These are phyloP conservation scores for Dothistroma septosporum DNA, from an alignment of 2,329 filamentous ascomycete species.

Conservation along the genomic window DNA sequence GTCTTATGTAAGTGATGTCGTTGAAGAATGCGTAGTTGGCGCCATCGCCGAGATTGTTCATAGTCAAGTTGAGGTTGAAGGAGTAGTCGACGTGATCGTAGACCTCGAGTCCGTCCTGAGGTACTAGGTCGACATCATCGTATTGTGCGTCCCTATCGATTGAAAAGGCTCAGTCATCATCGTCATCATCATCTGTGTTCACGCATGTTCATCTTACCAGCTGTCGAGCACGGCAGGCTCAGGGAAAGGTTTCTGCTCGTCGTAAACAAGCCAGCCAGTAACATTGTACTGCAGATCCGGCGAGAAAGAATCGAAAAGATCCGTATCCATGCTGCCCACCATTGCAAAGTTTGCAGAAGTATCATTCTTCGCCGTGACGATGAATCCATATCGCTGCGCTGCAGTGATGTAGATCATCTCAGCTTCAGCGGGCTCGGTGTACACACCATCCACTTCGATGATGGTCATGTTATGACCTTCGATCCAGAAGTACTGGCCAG, in stretches of 20 bases:
- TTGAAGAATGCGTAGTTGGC: constrained; percentile 62
- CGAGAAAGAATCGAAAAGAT: constrained; percentile 64
- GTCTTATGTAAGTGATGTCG: constrained; percentile 68
- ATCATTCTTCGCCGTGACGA: constrained; percentile 59
- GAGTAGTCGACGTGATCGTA: constrained; percentile 59
- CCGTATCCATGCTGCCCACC: constrained; percentile 47
- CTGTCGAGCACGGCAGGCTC: constrained; percentile 55
- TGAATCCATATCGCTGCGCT: constrained; percentile 66
- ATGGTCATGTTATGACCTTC: constrained; percentile 63
- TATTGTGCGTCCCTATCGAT: constrained; percentile 47
- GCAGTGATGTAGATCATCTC: constrained; percentile 63
- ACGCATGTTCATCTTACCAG: constrained; percentile 36
- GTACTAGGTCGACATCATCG: constrained; percentile 69
- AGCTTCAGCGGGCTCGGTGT: constrained; percentile 57
- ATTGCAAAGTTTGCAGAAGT: constrained; percentile 58
- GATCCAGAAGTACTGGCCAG: constrained; percentile 66
- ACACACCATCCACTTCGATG: constrained; percentile 67
- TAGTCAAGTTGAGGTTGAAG: constrained; percentile 57
- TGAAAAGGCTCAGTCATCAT: too few species aligned
- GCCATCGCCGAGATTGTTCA: constrained; percentile 65
- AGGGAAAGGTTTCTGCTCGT: constrained; percentile 45
- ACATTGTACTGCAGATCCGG: constrained; percentile 62
- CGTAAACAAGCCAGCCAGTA: constrained; percentile 54
- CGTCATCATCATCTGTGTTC: too few species aligned
- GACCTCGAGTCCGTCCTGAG: constrained; percentile 61